phyloP scores from a whole-genome alignment of 257 asterid species.

The Apocynum venetum region DNA sequence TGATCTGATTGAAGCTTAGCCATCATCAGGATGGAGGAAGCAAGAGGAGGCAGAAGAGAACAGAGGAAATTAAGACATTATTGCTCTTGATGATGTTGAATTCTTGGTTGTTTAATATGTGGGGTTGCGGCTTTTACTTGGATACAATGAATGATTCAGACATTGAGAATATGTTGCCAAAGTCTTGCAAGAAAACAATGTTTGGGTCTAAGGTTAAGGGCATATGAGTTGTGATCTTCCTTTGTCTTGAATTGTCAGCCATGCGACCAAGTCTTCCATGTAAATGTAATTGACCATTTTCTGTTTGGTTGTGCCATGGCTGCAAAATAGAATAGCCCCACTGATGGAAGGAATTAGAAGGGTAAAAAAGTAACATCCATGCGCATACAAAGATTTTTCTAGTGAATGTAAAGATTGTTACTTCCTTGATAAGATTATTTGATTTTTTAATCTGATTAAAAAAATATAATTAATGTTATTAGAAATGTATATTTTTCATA shows the following conservation, averaged over 20 bases:
- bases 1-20: constrained; percentile 37
- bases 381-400: too few relatives aligned
- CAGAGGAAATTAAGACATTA: neutral
- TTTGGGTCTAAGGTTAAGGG: neutral
- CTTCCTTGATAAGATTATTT: too few relatives aligned
- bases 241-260: constrained; percentile 7
- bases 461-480: too few relatives aligned
- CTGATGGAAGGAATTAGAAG: too few relatives aligned
- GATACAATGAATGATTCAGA: neutral
- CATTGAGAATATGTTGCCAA: neutral
- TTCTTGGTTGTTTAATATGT: constrained; percentile 6
- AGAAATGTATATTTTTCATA: too few relatives aligned
- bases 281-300: too few relatives aligned
- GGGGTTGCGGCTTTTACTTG: constrained; percentile 8
- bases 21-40: constrained; percentile 16
- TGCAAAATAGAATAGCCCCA: neutral
- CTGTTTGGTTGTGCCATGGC: neutral
- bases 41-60: neutral
- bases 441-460: too few relatives aligned
- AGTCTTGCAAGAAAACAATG: neutral
- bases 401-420: too few relatives aligned
- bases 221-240: neutral
- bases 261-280: constrained; percentile 15
- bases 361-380: too few relatives aligned
- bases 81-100: neutral